These are phyloP conservation scores for Trichoderma atroviride DNA, from an alignment of 2,329 filamentous ascomycete genomes.

Conservation along the genomic window DNA sequence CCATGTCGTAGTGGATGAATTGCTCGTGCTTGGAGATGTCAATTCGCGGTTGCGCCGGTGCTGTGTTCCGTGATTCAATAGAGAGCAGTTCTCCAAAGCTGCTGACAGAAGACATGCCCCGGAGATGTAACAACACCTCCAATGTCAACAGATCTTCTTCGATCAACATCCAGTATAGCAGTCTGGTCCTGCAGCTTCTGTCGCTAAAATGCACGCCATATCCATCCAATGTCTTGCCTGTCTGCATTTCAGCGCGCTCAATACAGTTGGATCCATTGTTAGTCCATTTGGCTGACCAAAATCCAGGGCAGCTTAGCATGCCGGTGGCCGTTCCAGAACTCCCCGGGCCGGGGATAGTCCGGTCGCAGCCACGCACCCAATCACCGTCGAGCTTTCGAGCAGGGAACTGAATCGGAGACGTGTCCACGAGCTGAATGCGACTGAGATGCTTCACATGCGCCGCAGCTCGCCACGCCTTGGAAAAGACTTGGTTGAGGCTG, in stretches of 20 bases:
- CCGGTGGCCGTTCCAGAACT: constrained; percentile 4
- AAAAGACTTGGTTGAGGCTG: constrained; percentile 5
- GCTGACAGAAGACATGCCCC: background rate
- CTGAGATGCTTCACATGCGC: constrained; percentile 23
- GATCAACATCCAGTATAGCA: background rate
- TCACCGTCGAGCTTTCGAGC: background rate
- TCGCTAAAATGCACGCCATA: background rate
- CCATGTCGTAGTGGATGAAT: background rate
- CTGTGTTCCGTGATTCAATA: background rate
- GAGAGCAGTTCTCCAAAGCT: background rate
- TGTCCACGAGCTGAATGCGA: constrained; percentile 14
- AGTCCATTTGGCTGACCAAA: background rate
- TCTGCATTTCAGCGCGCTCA: constrained; percentile 10
- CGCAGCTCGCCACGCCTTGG: constrained; percentile 16
- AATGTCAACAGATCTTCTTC: background rate
- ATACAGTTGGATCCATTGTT: too few relatives aligned
- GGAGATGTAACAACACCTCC: background rate
- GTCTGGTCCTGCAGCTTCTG: background rate
- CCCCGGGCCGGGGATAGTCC: constrained; percentile 26
- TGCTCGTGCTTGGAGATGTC: background rate
- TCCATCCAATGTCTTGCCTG: background rate
- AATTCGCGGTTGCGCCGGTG: background rate
- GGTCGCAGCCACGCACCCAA: background rate
- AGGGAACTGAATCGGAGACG: constrained; percentile 15
- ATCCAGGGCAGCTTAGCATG: background rate